Percentiles rank a stretch among this genome's conserved stretches.
These are phyloP conservation scores for Cytospora chrysosperma DNA, from an alignment of 2,329 filamentous ascomycete species.

Conservation along the genomic window DNA sequence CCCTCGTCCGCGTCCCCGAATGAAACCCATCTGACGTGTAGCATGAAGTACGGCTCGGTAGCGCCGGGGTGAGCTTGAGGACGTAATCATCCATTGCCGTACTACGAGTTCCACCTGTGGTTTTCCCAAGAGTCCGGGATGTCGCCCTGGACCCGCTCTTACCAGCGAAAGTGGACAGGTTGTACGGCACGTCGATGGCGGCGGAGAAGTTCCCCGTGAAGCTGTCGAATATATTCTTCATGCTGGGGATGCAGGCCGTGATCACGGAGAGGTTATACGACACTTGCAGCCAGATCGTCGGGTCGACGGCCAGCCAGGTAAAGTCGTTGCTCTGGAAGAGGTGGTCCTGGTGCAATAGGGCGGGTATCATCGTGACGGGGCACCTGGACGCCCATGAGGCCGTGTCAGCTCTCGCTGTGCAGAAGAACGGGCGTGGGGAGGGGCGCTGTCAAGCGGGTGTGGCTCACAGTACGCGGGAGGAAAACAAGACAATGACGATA, in stretches of 20 bases:
- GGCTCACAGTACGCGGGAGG: slow-evolving; percentile 15
- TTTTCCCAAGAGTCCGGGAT: not conserved
- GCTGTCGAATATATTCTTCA: slow-evolving; percentile 25
- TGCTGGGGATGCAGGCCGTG: slow-evolving; percentile 26
- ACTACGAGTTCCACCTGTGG: not conserved
- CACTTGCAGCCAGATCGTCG: slow-evolving; percentile 20
- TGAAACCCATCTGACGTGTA: not conserved
- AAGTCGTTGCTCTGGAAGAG: slow-evolving; percentile 18
- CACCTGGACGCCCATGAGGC: not conserved
- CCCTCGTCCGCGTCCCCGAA: not conserved
- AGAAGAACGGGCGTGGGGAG: not conserved
- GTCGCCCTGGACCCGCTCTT: not conserved
- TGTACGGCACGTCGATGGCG: slow-evolving; percentile 19
- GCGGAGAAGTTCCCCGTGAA: slow-evolving; percentile 10
- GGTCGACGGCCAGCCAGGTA: slow-evolving; percentile 15
- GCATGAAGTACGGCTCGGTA: not conserved
- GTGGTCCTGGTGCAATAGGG: slow-evolving; percentile 5
- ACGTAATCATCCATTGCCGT: not conserved
- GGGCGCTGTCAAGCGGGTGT: not conserved
- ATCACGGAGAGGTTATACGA: slow-evolving; percentile 24
- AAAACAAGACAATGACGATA: slow-evolving; percentile 6
- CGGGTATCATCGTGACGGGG: slow-evolving; percentile 14
- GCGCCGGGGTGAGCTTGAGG: not conserved
- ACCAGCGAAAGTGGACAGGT: not conserved
- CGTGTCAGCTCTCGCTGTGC: no score